Evolutionary conservation across 495 filamentous ascomycete genomes (phyloP), one percentile per base, ranked within the genome.

Genomic region (Podospora pseudopauciseta): DNA sequence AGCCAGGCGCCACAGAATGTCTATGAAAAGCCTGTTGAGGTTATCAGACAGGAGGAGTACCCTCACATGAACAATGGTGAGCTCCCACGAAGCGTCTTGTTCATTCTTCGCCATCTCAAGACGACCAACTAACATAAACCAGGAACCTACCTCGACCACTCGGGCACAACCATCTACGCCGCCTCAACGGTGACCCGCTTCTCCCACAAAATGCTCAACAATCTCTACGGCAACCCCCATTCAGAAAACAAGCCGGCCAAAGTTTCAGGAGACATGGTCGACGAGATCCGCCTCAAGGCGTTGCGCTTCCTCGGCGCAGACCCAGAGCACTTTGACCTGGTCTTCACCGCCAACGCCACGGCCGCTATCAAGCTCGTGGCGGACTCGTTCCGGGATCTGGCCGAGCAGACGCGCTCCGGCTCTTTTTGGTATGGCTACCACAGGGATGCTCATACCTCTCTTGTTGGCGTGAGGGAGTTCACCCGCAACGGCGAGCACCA

Each of bases 311-410:
- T 97, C 77, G 89, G 92, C 60, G 94, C 94, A 1, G 87, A 92
- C 70, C 92, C 93, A 1, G 85, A 88, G 5, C 83, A 90, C 23
- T 98, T 92, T 74, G 94, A 97, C 73, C 78, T 98, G 19, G 85
- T 97, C 26, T 98, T 98, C 76, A 91, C 94, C 67, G 87, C 92
- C 49, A 98, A 97, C 76, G 91, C 94, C 39, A 97, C 94, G 0
- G 94, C 93, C 1, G 94, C 86, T 15, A 91, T 97, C 67, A 98
- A 97, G 77, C 79, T 92, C 3, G 91, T 93, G 26, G 84, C 82
- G 9, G 89, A 91, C 19, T 82, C 80, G 39, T 89, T 93, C 68
- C 78, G 83, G 7, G 88, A 88, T 67, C 75, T 87, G 62, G 80
- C 81, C 5, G 79, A 82, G 74, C 77, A 78, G 67, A 77, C 75